Evolutionary conservation across 805 yeast species (phyloP), one percentile per base, ranked within the genome.

Genomic region (Sugiyamaella qingdaonensis): DNA sequence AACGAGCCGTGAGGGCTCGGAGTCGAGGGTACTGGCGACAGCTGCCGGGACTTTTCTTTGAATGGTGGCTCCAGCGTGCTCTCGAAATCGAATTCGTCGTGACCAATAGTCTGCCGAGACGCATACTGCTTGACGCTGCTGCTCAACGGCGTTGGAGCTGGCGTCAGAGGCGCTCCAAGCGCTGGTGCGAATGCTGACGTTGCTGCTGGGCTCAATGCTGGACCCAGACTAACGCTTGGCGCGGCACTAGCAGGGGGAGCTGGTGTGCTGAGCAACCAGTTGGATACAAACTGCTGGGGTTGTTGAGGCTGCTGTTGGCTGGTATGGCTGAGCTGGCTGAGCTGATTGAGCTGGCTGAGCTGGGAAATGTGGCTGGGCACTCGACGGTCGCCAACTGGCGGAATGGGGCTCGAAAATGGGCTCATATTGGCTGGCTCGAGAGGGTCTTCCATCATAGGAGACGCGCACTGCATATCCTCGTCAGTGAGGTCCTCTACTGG

Each of bases 261-360:
- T 5, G 51, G 54, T 16, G 55, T 52, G 45, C 33, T 52, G 33
- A 52, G 29, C 5, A 52, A 18, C 55, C 55, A 52, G 35, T 36
- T 52, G n/a, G 52, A 31, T 21, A 48, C 39, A 16, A 39, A 10
- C 24, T 39, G 43, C 43, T 39, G 43, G n/a, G 27, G 43, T 7
- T 47, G 50, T 4, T 39, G 43, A 13, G 4, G 29, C 14, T 48
- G 45, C 10, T 32, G 14, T 35, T 48, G 51, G 31, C 31, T 36
- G 29, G 29, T 24, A 3, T 24, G 29, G 29, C 29, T 7, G 29
- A 24, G 29, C 29, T 24, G 29, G 29, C 29, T 24, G 29, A 24
- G 29, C 29, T 24, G 29, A 24, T 24, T 24, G 3, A 24, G 7
- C 7, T 24, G 29, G 29, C n/a, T n/a, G n/a, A n/a, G n/a, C n/a